Evolutionary conservation across 305 asterid species (phyloP), one percentile per base, ranked within the genome.

Genomic region (Fraxinus latifolia): DNA sequence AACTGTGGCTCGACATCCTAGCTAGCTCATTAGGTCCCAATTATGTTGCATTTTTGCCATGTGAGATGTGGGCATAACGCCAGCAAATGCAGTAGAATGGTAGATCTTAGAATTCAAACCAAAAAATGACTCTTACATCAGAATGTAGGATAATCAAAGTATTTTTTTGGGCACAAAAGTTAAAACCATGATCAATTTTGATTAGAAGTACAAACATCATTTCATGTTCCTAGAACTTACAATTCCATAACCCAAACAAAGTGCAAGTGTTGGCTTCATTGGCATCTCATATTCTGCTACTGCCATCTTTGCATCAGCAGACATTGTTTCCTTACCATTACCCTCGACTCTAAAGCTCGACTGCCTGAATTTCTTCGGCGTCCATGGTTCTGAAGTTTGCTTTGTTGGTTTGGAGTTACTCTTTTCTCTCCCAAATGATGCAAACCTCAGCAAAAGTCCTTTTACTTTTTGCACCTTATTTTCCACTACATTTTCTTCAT

Each of bases 271-370:
- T 80, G 91, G 90, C 78, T 87, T 89, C 71, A 60, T 60, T 21
- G 29, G 15, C 5, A 1, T 23, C 29, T 21, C 21, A 80, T 86
- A 89, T 83, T 83, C 81, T 8, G 89, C 87, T 1, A 90, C 79
- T 11, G 82, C 88, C 86, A 83, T 84, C 55, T 83, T 87, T 65
- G 85, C 39, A 36, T 86, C 87, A 76, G 39, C 85, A 42, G 82
- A 74, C 50, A 53, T 80, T 25, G 25, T 87, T 82, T 84, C 90
- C 84, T 85, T 87, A 7, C 42, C 77, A 32, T 82, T 89, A 78
- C 91, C 89, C 84, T 88, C 90, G 9, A 81, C 80, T 74, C 87
- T 90, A 65, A 94, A 89, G 87, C 97, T 87, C 77, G 90, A 82
- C 44, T 84, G 87, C 81, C 85, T 84, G 29, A 90, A 87, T 70